Evolutionary conservation across 768 basidiomycete species (phyloP).

Genomic region (Phlebiopsis gigantea): DNA sequence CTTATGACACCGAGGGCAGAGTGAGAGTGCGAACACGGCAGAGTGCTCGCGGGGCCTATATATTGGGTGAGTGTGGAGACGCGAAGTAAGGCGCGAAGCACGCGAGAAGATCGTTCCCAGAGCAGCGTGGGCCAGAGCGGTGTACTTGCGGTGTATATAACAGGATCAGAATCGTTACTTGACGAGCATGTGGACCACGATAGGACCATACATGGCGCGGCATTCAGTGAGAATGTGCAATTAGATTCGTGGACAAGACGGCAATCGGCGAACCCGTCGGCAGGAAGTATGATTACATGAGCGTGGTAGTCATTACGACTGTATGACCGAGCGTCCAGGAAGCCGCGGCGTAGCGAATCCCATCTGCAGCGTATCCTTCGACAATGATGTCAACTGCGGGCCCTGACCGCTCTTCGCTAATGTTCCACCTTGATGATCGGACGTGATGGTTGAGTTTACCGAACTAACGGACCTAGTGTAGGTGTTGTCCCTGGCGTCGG

Average conservation of each 20-base stretch:
- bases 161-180: neutral
- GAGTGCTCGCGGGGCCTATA: neutral
- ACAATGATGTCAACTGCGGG: neutral
- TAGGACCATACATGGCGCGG: neutral
- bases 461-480: conserved; percentile 6
- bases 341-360: conserved; percentile 7
- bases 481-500: conserved; percentile 8
- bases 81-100: neutral
- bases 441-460: conserved; percentile 8
- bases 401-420: neutral
- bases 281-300: neutral
- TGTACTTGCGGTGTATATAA: neutral
- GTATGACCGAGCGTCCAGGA: neutral
- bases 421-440: conserved; percentile 6
- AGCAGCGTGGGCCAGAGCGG: neutral
- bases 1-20: too few species aligned
- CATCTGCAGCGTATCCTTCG: neutral
- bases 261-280: neutral
- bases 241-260: neutral
- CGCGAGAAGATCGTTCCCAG: neutral
- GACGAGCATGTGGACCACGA: neutral
- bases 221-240: neutral
- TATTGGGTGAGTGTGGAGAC: neutral
- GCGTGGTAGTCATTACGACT: neutral
- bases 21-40: neutral